Conservation (phyloP, 306 rosid species). For the Acacia confusa region DNA sequence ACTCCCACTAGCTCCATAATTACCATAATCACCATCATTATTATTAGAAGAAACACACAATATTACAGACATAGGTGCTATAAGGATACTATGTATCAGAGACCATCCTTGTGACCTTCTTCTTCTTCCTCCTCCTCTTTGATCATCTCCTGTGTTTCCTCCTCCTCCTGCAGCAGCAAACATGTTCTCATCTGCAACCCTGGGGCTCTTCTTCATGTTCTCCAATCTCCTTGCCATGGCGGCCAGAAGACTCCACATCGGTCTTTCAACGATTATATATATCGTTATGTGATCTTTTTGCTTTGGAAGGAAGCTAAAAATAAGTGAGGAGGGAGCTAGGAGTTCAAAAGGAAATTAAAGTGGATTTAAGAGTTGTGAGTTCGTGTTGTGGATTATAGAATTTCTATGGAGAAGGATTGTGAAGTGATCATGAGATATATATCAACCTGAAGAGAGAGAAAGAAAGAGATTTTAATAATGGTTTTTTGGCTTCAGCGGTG, state of each 20-base stretch:
- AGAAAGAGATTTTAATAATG: constrained; percentile 46
- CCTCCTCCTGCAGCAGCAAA: constrained; percentile 46
- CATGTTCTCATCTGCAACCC: constrained; percentile 89
- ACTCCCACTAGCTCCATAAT: constrained; percentile 30
- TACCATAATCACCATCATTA: not conserved
- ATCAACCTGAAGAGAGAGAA: not conserved
- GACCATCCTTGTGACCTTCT: constrained; percentile 57
- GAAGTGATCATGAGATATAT: not conserved
- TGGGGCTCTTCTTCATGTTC: constrained; percentile 61
- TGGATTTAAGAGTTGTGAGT: not conserved
- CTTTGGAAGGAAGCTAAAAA: not conserved
- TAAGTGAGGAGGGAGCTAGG: not conserved
- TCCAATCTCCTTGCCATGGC: constrained; percentile 43
- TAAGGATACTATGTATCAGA: constrained; percentile 48
- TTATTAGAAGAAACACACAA: constrained; percentile 54
- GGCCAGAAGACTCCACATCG: constrained; percentile 40
- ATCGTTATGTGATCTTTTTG: not conserved
- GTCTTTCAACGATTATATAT: not conserved
- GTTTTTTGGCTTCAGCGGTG: constrained; percentile 17
- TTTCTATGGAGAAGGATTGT: not conserved
- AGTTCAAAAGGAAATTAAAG: not conserved
- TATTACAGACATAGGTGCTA: constrained; percentile 63
- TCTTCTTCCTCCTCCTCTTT: constrained; percentile 36
- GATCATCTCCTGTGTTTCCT: constrained; percentile 32
- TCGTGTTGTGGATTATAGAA: not conserved